Evolutionary conservation across 225 moss, liverwort and hornwort species (phyloP), one percentile per base, ranked within the genome.

Genomic region (Neckera pumila): DNA sequence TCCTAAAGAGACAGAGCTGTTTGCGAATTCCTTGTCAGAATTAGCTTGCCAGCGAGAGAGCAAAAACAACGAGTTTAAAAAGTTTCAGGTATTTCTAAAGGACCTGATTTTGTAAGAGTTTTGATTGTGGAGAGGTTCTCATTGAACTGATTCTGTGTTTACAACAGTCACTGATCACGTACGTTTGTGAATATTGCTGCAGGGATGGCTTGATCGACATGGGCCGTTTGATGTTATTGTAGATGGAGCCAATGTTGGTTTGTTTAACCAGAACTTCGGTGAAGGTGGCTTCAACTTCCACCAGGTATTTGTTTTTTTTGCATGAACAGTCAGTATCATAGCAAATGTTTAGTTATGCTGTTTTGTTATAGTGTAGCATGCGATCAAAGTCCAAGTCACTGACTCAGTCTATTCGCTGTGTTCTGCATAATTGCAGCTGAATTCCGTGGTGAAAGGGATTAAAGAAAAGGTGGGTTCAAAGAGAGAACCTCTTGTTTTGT

Each of bases 161-260:
- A 70, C 49, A 42, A 45, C 78, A 74, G 67, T 58, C 43, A 23
- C 80, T 81, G 81, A 90, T 81, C 58, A 56, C n/a, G n/a, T 45
- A 42, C 60, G 42, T 64, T 76, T 80, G 30, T 79, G 78, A 77
- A 79, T 87, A 85, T 59, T 88, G 42, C 38, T 92, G 87, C 95
- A 99, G 97, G 96, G 91, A 76, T 99, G 98, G 98, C 92, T 97
- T 79, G 95, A 96, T 78, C 88, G 89, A 61, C 88, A 96, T 89
- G 98, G 95, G 38, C 98, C 98, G 61, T 97, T 95, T 89, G 98
- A 96, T 93, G 93, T 94, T 45, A 96, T 99, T 77, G 93, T 99
- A 78, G 97, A 99, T 88, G 98, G 96, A 85, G 97, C 98, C 78
- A 99, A 99, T 76, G 89, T 99, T 61, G 98, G 96, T 16, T 88